These are phyloP conservation scores for Rubus idaeus DNA, from an alignment of 306 rosid genomes.

Conservation along the genomic window DNA sequence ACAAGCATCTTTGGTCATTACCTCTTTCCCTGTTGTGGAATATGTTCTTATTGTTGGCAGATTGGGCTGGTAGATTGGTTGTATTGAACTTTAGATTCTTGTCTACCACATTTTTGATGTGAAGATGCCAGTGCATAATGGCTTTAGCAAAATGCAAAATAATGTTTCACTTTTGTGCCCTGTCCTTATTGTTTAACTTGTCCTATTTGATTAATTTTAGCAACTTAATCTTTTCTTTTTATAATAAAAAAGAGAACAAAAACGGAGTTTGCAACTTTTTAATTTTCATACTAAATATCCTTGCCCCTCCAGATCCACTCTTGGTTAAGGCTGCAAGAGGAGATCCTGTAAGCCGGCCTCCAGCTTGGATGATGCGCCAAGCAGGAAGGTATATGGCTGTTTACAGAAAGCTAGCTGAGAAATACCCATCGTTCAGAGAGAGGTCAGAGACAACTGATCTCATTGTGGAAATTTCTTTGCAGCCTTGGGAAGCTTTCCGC, in stretches of 20 bases:
- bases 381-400: conserved; percentile 99
- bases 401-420: conserved; percentile 96
- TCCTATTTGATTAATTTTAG: background rate
- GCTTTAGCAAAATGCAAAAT: background rate
- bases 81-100: background rate
- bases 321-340: conserved; percentile 97
- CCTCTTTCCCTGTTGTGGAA: background rate
- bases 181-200: background rate
- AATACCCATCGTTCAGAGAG: conserved; percentile 92
- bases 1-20: background rate
- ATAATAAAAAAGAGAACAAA: background rate
- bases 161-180: background rate
- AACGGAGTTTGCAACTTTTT: background rate
- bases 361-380: conserved; percentile 99
- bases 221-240: background rate
- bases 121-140: background rate
- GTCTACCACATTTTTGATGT: background rate
- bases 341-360: conserved; percentile 85
- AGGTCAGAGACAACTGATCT: conserved; percentile 98
- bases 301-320: conserved; percentile 59
- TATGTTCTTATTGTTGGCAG: background rate
- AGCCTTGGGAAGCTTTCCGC: conserved; percentile 97
- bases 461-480: conserved; percentile 99
- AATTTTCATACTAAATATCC: conserved; percentile 1
- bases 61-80: background rate